Evolutionary conservation across 2,329 filamentous ascomycete genomes (phyloP), one percentile per base, ranked within the genome.

Genomic region (Trichoderma cornu-damae): DNA sequence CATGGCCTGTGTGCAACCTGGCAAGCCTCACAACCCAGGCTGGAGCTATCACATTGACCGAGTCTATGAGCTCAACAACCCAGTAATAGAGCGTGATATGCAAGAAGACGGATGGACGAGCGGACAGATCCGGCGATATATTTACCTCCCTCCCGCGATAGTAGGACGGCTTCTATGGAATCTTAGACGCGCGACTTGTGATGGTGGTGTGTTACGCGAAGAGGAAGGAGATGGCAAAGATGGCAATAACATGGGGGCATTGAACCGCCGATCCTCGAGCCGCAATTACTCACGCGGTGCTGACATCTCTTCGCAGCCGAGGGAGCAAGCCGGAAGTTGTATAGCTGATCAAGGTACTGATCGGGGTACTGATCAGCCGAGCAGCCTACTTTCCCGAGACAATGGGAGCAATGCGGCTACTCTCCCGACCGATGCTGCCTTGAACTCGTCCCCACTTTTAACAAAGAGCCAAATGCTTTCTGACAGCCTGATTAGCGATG

Each of bases 21-120:
- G 76, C 0, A 76, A 77, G n/a, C 76, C 76, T 1, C 79, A 76
- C 50, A 61, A 9, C 59, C 48, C 0, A 56, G 55, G 32, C 40
- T 72, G 67, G 67, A 62, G 60, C 2, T 72, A 70, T 57, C 52
- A 52, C 26, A 58, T 72, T 16, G 46, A 59, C 2, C 72, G 85
- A 62, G 73, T 87, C 1, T 87, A 86, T 64, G 76, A 83, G 67
- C 75, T 87, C 24, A 85, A 85, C 63, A 79, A 86, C 65, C 79
- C 83, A 0, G 72, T 84, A 1, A 70, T 76, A 0, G 70, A 82
- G 1, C 69, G 73, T 0, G 72, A 77, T 52, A 80, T 86, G 73
- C 76, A 75, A 43, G 70, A 74, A 40, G 78, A 80, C 37, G 82
- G 80, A 0, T 84, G 82, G 79, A 65, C 84, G 0, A 71, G 75